These are phyloP conservation scores for Oryza officinalis DNA, from an alignment of 176 grass and related monocot species.

Conservation along the genomic window DNA sequence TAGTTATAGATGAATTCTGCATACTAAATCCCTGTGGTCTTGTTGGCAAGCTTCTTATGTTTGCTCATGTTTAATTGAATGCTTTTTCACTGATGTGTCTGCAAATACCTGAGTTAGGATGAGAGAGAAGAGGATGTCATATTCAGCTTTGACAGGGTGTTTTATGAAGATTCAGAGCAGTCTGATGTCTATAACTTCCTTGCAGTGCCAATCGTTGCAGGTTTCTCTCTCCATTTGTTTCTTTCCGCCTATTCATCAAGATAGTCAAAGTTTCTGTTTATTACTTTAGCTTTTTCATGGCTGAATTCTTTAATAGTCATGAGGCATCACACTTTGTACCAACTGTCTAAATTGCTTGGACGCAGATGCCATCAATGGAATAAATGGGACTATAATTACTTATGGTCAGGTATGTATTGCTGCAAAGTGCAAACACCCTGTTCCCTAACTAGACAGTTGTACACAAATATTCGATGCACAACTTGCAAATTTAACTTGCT, in stretches of 20 bases:
- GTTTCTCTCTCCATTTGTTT: too few relatives aligned
- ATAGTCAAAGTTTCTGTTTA: not conserved
- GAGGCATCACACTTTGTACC: conserved; percentile 2
- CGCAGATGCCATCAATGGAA: conserved; percentile 66
- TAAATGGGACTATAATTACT: conserved; percentile 73
- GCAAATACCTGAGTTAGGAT: conserved; percentile 42
- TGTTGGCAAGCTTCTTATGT: conserved; percentile 4
- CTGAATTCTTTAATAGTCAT: not conserved
- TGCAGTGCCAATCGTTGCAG: conserved; percentile 68
- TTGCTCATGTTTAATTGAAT: conserved; percentile 19
- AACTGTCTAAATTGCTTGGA: conserved; percentile 1
- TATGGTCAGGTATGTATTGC: conserved; percentile 73
- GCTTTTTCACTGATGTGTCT: conserved; percentile 7
- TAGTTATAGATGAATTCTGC: not conserved
- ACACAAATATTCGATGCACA: conserved; percentile 13
- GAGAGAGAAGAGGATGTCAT: conserved; percentile 74
- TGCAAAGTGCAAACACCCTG: conserved; percentile 14
- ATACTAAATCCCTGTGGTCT: conserved; percentile 13
- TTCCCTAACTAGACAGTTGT: too few relatives aligned
- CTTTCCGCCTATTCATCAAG: not conserved
- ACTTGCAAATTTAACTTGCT: not conserved
- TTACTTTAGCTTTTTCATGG: not conserved
- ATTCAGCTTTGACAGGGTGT: conserved; percentile 85
- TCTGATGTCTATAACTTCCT: conserved; percentile 72
- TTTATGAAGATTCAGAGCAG: conserved; percentile 68